Percentiles rank a stretch among this genome's conserved stretches.
phyloP scores from a whole-genome alignment of 2,329 filamentous ascomycete species.

The Diaporthe citriasiana region DNA sequence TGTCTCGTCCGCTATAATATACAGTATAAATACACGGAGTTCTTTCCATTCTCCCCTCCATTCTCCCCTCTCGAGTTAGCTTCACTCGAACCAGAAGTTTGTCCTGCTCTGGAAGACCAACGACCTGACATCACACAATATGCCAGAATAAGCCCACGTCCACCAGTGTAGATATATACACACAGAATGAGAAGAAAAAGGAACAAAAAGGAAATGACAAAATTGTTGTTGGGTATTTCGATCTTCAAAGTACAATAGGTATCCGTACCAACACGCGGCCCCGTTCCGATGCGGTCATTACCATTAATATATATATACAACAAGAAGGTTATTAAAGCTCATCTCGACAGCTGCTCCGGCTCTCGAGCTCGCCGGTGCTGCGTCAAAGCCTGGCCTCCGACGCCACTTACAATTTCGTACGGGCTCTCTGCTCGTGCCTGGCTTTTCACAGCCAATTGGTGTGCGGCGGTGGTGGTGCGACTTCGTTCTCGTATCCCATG shows the following conservation, averaged over 20 bases:
- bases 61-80: neutral
- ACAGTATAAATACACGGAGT: constrained; percentile 29
- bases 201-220: neutral
- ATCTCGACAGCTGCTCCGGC: constrained; percentile 12
- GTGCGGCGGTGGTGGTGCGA: constrained; percentile 37
- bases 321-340: constrained; percentile 29
- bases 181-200: neutral
- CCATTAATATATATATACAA: constrained; percentile 37
- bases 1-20: constrained; percentile 9
- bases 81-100: neutral
- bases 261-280: constrained; percentile 29
- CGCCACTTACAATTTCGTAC: neutral
- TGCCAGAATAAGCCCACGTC: neutral
- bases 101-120: neutral
- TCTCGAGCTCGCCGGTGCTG: neutral
- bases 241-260: constrained; percentile 29
- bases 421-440: neutral
- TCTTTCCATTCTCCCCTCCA: constrained; percentile 2
- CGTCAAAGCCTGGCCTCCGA: neutral
- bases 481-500: constrained; percentile 40
- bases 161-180: constrained; percentile 23
- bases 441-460: constrained; percentile 37
- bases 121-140: neutral
- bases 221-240: constrained; percentile 25
- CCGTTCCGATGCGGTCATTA: constrained; percentile 33